Conservation (phyloP, 129 eudicot species). For the Artemisia annua region DNA sequence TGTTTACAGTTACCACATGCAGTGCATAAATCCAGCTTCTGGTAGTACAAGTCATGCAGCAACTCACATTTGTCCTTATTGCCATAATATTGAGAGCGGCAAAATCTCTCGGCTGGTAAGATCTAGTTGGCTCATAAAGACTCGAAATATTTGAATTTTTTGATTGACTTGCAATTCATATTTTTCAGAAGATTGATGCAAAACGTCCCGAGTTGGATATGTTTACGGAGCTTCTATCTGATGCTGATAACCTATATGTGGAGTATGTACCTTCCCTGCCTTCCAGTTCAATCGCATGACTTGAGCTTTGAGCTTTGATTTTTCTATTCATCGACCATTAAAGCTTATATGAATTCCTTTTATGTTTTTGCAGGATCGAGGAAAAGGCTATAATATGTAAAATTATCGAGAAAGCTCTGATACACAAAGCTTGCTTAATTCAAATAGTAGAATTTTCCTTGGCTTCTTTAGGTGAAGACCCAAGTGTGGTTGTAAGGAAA, state of each 20-base stretch:
- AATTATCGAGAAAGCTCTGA: slow-evolving; percentile 61
- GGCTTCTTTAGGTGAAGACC: slow-evolving; percentile 53
- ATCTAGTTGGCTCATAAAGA: slow-evolving; percentile 7
- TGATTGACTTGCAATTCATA: slow-evolving; percentile 19
- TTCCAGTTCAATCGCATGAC: slow-evolving; percentile 7
- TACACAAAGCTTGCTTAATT: slow-evolving; percentile 52
- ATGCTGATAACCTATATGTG: slow-evolving; percentile 56
- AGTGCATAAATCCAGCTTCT: slow-evolving; percentile 48
- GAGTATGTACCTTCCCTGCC: slow-evolving; percentile 46
- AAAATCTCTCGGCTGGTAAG: slow-evolving; percentile 66
- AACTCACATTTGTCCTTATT: slow-evolving; percentile 53
- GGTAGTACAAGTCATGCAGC: slow-evolving; percentile 33
- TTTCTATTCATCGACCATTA: too few relatives aligned
- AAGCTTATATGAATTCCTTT: too few relatives aligned
- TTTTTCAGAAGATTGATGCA: slow-evolving; percentile 51
- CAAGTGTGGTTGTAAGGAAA: slow-evolving; percentile 37
- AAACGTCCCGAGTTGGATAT: slow-evolving; percentile 61
- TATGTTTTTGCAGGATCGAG: slow-evolving; percentile 58
- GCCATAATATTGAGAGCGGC: slow-evolving; percentile 59
- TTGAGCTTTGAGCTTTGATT: not conserved
- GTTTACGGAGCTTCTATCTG: slow-evolving; percentile 50
- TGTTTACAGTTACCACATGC: slow-evolving; percentile 60
- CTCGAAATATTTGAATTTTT: not conserved
- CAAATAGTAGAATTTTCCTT: slow-evolving; percentile 55
- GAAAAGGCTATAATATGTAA: slow-evolving; percentile 54